A percentile compares a stretch with the other conserved stretches of the same genome.
These are phyloP conservation scores for Collybia sp. DNA, from an alignment of 768 basidiomycete genomes.

Conservation along the genomic window DNA sequence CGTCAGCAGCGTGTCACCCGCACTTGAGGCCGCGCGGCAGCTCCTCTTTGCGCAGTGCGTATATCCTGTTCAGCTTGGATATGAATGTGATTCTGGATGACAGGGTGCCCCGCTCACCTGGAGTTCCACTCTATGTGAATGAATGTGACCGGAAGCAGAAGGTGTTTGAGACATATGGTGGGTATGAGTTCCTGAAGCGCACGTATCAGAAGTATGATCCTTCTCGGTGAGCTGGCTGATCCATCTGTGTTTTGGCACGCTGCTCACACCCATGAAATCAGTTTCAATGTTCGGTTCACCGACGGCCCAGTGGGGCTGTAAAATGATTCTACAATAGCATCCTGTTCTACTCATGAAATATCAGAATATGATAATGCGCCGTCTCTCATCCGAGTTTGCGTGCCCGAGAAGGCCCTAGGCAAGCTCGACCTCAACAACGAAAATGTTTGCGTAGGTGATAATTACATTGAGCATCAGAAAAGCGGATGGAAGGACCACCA, in stretches of 20 bases:
- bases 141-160: slow-evolving; percentile 34
- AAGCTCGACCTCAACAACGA: too few species aligned
- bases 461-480: too few species aligned
- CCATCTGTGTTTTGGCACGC: not conserved
- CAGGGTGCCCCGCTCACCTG: slow-evolving; percentile 31
- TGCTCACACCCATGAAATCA: slow-evolving; percentile 4
- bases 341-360: too few species aligned
- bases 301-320: slow-evolving; percentile 24
- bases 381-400: too few species aligned
- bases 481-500: too few species aligned
- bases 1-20: too few species aligned
- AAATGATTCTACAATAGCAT: not conserved
- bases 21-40: too few species aligned
- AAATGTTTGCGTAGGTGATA: too few species aligned
- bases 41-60: slow-evolving; percentile 5
- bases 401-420: too few species aligned
- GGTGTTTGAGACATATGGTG: slow-evolving; percentile 34
- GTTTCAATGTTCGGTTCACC: slow-evolving; percentile 29
- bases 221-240: slow-evolving; percentile 21
- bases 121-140: slow-evolving; percentile 33
- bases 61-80: not conserved
- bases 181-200: slow-evolving; percentile 26
- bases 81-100: not conserved
- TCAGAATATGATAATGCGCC: too few species aligned
- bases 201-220: slow-evolving; percentile 42